Evolutionary conservation across 306 rosid genomes (phyloP).

Genomic region (Dalbergia oliveri): DNA sequence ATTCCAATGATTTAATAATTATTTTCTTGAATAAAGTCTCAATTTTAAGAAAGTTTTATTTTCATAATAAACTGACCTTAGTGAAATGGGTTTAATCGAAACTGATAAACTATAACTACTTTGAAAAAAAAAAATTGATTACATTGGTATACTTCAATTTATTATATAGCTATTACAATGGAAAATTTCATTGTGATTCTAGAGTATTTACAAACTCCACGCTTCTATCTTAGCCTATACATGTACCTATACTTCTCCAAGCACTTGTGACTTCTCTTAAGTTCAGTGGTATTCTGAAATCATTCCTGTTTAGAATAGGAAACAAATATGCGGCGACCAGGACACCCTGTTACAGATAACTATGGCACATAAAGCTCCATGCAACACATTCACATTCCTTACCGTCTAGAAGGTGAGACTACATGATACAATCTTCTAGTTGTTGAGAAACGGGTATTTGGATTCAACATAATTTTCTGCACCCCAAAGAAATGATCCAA

Average conservation of each 20-base stretch:
- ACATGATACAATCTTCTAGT: conserved; percentile 44
- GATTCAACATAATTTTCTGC: conserved; percentile 86
- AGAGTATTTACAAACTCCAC: not conserved
- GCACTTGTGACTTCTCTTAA: not conserved
- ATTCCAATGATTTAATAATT: no score
- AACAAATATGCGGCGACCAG: conserved; percentile 23
- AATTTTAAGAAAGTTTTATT: no score
- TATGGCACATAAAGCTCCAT: conserved; percentile 17
- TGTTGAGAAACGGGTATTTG: conserved; percentile 72
- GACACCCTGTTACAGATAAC: conserved; percentile 21
- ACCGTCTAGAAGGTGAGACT: conserved; percentile 41
- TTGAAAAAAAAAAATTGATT: no score
- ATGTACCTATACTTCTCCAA: conserved; percentile 36
- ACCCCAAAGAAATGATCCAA: conserved; percentile 91
- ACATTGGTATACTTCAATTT: no score
- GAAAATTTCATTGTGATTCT: not conserved
- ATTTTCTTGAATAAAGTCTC: no score
- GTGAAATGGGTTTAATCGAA: no score
- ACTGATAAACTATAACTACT: no score
- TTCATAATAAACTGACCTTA: no score
- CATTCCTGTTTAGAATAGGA: conserved; percentile 25
- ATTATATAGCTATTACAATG: no score
- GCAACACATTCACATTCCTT: conserved; percentile 48
- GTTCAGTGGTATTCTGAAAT: conserved; percentile 9
- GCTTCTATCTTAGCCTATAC: conserved; percentile 3